These are phyloP conservation scores for Solanum bukasovii DNA, from an alignment of 257 asterid genomes.

Conservation along the genomic window DNA sequence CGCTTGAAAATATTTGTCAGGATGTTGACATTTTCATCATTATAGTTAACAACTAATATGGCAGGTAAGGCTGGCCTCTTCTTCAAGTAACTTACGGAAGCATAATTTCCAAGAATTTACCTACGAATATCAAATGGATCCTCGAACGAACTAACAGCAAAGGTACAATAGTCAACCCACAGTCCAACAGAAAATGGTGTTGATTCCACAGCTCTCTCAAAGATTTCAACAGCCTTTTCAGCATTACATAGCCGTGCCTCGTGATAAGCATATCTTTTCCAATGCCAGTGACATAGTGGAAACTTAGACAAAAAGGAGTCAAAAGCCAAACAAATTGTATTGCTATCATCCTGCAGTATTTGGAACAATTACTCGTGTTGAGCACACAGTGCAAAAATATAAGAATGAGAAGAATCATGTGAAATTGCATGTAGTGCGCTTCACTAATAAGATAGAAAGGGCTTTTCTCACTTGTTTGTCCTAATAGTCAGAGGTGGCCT, in stretches of 20 bases:
- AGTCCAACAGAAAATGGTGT: slow-evolving; percentile 66
- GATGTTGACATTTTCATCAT: neutral
- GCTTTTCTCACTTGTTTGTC: neutral
- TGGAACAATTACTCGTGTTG: neutral
- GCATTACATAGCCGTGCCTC: slow-evolving; percentile 46
- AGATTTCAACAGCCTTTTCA: slow-evolving; percentile 56
- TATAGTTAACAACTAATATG: neutral
- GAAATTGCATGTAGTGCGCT: neutral
- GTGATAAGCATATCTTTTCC: slow-evolving; percentile 67
- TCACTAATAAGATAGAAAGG: neutral
- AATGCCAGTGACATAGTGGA: slow-evolving; percentile 87
- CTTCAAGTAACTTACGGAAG: neutral
- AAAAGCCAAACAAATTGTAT: slow-evolving; percentile 55
- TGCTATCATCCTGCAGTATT: slow-evolving; percentile 56
- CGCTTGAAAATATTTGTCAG: neutral
- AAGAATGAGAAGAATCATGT: neutral
- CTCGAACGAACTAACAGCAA: slow-evolving; percentile 40
- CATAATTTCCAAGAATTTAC: slow-evolving; percentile 29
- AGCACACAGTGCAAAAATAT: neutral
- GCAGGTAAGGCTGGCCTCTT: neutral
- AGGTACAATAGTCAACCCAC: slow-evolving; percentile 76
- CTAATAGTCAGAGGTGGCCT: neutral
- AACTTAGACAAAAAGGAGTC: slow-evolving; percentile 58
- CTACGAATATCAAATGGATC: slow-evolving; percentile 73
- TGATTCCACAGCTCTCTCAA: slow-evolving; percentile 46